A percentile compares a stretch with the other conserved stretches of the same genome.
Conservation (phyloP, 1,284 basidiomycete genomes). For the Ganoderma lingzhi region DNA sequence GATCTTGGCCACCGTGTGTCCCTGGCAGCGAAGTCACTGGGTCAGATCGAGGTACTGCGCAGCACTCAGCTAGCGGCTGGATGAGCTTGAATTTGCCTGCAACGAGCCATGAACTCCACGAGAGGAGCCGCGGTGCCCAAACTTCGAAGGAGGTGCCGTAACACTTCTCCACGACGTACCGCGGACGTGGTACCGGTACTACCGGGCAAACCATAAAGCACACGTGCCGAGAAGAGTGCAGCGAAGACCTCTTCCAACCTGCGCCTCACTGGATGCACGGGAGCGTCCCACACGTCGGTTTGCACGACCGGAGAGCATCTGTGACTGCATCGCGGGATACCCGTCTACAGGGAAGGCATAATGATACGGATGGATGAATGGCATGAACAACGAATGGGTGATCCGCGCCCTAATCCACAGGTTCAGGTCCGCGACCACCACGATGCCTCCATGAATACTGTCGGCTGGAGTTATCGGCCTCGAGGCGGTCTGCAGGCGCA, state of each 20-base stretch:
- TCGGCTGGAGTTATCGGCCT: slow-evolving; percentile 33
- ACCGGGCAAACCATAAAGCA: not conserved
- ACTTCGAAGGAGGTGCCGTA: slow-evolving; percentile 11
- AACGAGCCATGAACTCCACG: slow-evolving; percentile 1
- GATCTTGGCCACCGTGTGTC: not conserved
- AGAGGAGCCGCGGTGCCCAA: not conserved
- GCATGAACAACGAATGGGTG: not conserved
- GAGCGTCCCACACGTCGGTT: not conserved
- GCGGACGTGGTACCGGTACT: slow-evolving; percentile 1
- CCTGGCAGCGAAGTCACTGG: not conserved
- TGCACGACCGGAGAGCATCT: not conserved
- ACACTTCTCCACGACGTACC: slow-evolving; percentile 3
- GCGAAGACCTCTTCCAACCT: not conserved
- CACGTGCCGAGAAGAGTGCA: not conserved
- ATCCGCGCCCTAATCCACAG: slow-evolving; percentile 10
- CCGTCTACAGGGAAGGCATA: not conserved
- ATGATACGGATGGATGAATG: not conserved
- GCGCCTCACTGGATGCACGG: not conserved
- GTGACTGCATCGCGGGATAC: not conserved
- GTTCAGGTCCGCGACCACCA: slow-evolving; percentile 24
- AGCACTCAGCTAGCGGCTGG: not conserved
- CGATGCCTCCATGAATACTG: slow-evolving; percentile 17
- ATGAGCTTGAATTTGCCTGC: slow-evolving; percentile 4
- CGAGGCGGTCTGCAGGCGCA: slow-evolving; percentile 27
- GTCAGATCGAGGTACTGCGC: not conserved